These are phyloP conservation scores for Inonotus obliquus DNA, from an alignment of 1,284 basidiomycete species.

Conservation along the genomic window DNA sequence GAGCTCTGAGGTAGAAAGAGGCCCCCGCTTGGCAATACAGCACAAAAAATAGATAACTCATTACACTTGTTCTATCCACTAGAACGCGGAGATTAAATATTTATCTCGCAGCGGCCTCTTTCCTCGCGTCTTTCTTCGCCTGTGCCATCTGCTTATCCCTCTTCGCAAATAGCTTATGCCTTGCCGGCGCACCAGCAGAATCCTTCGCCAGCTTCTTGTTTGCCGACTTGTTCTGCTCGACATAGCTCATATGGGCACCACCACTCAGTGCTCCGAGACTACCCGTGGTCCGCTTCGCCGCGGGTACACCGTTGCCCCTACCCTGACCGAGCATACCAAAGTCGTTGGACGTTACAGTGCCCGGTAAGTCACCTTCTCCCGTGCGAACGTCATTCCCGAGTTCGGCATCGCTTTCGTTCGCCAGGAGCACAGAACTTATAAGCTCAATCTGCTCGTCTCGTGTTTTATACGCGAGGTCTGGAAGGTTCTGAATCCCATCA, in stretches of 20 bases:
- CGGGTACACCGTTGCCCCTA: conserved; percentile 38
- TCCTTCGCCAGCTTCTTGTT: conserved; percentile 82
- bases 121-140: conserved; percentile 49
- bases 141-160: conserved; percentile 64
- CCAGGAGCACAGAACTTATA: conserved; percentile 86
- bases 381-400: conserved; percentile 75
- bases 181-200: conserved; percentile 33
- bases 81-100: no score
- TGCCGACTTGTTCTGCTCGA: conserved; percentile 87
- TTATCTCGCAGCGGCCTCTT: conserved; percentile 7
- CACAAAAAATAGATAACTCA: no score
- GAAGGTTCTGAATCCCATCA: conserved; percentile 84
- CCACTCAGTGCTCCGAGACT: conserved; percentile 83
- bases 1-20: no score
- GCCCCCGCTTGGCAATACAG: no score
- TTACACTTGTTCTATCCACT: no score
- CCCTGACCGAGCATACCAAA: conserved; percentile 42
- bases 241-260: conserved; percentile 85
- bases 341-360: conserved; percentile 74
- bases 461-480: conserved; percentile 89
- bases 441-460: conserved; percentile 94
- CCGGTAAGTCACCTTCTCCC: conserved; percentile 76
- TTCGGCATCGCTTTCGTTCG: conserved; percentile 89
- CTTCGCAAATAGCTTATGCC: conserved; percentile 81
- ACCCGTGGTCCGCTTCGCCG: conserved; percentile 81